Evolutionary conservation across 2,329 filamentous ascomycete species (phyloP).

Genomic region (Trichoderma asperellum): DNA sequence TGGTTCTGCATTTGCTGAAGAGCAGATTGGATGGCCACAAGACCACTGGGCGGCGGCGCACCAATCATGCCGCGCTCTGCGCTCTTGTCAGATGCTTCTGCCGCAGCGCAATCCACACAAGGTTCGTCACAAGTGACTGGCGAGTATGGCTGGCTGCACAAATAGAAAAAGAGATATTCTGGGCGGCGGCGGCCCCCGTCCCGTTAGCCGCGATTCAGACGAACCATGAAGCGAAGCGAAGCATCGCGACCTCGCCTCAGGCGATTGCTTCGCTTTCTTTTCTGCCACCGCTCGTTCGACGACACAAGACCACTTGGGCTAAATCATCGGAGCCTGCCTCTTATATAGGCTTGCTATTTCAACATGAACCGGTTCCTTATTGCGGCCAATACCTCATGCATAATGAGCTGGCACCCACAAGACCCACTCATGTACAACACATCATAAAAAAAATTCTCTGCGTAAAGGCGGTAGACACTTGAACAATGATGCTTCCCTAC

Average conservation of each 20-base stretch:
- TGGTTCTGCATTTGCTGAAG: conserved; percentile 3
- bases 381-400: conserved; percentile 28
- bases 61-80: conserved; percentile 28
- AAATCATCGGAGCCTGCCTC: conserved; percentile 21
- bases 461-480: conserved; percentile 11
- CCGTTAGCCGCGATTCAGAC: conserved; percentile 13
- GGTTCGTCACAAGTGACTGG: conserved; percentile 28
- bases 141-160: conserved; percentile 20
- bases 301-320: conserved; percentile 4
- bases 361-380: conserved; percentile 22
- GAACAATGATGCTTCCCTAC: conserved; percentile 1
- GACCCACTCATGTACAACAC: conserved; percentile 30
- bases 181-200: conserved; percentile 13
- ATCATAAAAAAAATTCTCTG: conserved; percentile 27
- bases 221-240: neutral
- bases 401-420: conserved; percentile 29
- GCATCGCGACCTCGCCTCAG: neutral
- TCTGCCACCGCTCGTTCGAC: conserved; percentile 12
- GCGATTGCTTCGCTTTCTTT: neutral
- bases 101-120: conserved; percentile 28
- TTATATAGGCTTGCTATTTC: conserved; percentile 27
- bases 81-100: conserved; percentile 27
- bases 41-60: conserved; percentile 28
- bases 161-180: neutral
- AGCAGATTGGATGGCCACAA: conserved; percentile 28